Evolutionary conservation across 2,329 filamentous ascomycete genomes (phyloP).

Genomic region (Penicillium sp.): DNA sequence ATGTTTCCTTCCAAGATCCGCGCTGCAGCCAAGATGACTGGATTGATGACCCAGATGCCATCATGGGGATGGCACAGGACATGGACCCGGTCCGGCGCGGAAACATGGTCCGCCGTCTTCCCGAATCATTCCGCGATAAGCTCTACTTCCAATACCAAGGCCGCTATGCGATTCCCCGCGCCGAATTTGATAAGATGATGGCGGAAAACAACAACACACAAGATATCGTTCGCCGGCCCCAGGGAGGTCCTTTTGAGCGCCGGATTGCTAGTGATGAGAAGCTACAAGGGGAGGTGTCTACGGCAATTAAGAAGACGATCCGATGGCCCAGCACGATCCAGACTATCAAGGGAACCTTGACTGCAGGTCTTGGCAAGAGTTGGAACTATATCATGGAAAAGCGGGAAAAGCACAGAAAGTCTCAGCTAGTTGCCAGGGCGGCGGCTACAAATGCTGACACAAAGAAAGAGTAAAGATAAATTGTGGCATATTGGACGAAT

Average conservation of each 20-base stretch:
- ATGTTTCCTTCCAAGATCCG: conserved; percentile 73
- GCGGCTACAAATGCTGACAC: conserved; percentile 13
- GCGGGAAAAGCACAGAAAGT: conserved; percentile 59
- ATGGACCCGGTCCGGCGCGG: conserved; percentile 88
- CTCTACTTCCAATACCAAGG: conserved; percentile 94
- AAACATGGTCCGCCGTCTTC: conserved; percentile 94
- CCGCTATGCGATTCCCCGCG: conserved; percentile 80
- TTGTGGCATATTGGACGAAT: background rate
- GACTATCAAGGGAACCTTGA: conserved; percentile 79
- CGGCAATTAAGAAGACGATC: conserved; percentile 83
- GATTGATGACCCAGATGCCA: conserved; percentile 62
- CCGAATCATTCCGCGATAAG: conserved; percentile 80
- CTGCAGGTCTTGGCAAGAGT: conserved; percentile 69
- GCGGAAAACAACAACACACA: conserved; percentile 68
- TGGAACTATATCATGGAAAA: conserved; percentile 83
- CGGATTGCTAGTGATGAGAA: conserved; percentile 73
- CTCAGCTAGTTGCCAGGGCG: conserved; percentile 21
- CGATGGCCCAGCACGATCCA: conserved; percentile 89
- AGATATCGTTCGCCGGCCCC: conserved; percentile 66
- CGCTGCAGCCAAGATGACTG: conserved; percentile 60
- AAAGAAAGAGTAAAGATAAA: conserved; percentile 14
- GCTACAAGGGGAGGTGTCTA: conserved; percentile 68
- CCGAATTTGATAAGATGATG: conserved; percentile 84
- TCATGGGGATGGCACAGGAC: conserved; percentile 76
- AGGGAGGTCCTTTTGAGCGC: conserved; percentile 82